phyloP scores from a whole-genome alignment of 2,329 filamentous ascomycete species.

The Penicillium italicum region DNA sequence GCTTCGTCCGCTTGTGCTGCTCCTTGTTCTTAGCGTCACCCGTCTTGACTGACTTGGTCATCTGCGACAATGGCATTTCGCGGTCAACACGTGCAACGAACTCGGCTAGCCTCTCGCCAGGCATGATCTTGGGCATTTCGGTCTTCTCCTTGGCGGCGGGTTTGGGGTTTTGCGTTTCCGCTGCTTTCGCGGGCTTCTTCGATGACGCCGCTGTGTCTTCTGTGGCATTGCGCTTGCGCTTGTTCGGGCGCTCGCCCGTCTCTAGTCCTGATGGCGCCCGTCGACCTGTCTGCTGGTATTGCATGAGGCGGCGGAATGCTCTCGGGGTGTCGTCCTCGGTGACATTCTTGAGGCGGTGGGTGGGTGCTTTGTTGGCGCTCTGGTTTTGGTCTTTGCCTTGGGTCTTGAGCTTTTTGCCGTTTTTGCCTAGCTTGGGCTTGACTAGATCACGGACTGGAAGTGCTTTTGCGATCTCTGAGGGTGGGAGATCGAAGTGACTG shows the following conservation, averaged over 20 bases:
- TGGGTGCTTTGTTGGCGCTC: constrained; percentile 43
- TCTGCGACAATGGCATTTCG: constrained; percentile 69
- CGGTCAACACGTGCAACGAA: constrained; percentile 82
- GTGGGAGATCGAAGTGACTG: constrained; percentile 56
- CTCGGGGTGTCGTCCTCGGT: constrained; percentile 75
- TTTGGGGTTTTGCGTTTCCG: constrained; percentile 5
- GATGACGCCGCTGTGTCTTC: constrained; percentile 9
- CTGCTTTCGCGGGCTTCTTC: constrained; percentile 13
- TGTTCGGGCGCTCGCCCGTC: constrained; percentile 48
- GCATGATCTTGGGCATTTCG: constrained; percentile 64
- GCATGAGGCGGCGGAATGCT: constrained; percentile 83
- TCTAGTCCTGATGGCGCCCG: constrained; percentile 62
- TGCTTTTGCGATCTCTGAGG: constrained; percentile 56
- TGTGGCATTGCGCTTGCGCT: constrained; percentile 44
- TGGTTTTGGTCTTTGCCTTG: constrained; percentile 17
- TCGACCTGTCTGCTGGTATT: constrained; percentile 58
- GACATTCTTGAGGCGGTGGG: constrained; percentile 33
- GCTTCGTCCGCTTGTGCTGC: constrained; percentile 65
- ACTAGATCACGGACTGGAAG: constrained; percentile 53
- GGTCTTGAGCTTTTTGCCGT: constrained; percentile 34
- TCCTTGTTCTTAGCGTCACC: constrained; percentile 40
- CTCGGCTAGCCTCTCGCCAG: constrained; percentile 77
- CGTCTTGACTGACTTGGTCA: constrained; percentile 55
- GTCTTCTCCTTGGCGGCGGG: constrained; percentile 13
- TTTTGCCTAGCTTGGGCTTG: constrained; percentile 36